Percentiles rank a stretch among this genome's conserved stretches.
Evolutionary conservation across 768 basidiomycete species (phyloP).

Genomic region (Mycena belliarum): DNA sequence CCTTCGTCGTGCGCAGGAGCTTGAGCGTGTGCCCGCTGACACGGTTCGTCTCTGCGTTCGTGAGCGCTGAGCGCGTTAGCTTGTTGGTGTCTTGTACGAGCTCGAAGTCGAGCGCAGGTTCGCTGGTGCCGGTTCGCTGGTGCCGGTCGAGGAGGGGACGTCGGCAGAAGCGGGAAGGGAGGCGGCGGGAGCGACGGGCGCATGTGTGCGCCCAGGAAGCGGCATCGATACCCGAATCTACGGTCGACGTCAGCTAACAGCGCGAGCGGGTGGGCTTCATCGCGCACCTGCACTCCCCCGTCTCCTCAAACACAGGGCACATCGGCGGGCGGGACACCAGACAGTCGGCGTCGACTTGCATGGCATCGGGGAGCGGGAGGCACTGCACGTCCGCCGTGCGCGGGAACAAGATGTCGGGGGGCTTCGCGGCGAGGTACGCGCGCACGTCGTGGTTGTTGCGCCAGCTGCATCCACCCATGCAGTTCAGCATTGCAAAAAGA

Average conservation of each 20-base stretch:
- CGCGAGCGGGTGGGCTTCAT: not conserved
- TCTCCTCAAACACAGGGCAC: constrained; percentile 70
- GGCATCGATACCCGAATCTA: constrained; percentile 84
- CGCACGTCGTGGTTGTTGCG: constrained; percentile 45
- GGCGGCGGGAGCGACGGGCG: too few species aligned
- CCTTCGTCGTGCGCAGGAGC: constrained; percentile 68
- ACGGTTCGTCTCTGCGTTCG: constrained; percentile 70
- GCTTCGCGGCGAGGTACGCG: constrained; percentile 76
- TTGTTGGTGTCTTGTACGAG: constrained; percentile 60
- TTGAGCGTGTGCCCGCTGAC: constrained; percentile 58
- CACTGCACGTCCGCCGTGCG: constrained; percentile 41
- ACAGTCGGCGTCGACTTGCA: constrained; percentile 9
- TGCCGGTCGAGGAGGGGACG: constrained; percentile 41
- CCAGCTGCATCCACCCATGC: constrained; percentile 54
- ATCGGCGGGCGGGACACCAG: not conserved
- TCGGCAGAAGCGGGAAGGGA: too few species aligned
- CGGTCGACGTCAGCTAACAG: too few species aligned
- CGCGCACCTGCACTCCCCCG: constrained; percentile 68
- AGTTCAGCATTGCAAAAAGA: not conserved
- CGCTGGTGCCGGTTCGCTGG: too few species aligned
- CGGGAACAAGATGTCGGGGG: constrained; percentile 68
- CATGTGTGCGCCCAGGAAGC: constrained; percentile 83
- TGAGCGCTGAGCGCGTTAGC: constrained; percentile 46
- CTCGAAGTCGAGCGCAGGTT: too few species aligned
- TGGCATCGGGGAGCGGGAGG: constrained; percentile 42